Evolutionary conservation across 116 monocot species (phyloP).

Genomic region (Posidonia oceanica): DNA sequence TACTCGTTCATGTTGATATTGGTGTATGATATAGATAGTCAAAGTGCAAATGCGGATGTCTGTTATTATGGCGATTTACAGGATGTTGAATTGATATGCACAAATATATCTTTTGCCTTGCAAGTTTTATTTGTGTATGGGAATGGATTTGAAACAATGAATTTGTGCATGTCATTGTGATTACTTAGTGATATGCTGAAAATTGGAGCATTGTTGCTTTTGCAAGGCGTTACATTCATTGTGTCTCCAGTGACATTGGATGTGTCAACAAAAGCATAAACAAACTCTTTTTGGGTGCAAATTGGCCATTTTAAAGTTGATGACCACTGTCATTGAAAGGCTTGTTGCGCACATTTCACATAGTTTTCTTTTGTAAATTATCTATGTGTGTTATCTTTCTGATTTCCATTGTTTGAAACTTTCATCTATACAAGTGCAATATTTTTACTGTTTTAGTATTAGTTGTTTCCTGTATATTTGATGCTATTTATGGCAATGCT

Average conservation of each 20-base stretch:
- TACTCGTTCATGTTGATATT: not conserved
- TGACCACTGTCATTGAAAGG: not conserved
- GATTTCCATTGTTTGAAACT: not conserved
- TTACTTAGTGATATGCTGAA: not conserved
- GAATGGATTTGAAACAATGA: no score
- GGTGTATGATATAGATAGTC: no score
- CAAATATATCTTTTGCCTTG: no score
- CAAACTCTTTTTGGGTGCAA: not conserved
- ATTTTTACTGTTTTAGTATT: no score
- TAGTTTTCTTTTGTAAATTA: not conserved
- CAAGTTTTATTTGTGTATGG: no score
- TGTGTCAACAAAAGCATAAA: conserved; percentile 17
- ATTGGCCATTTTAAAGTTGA: not conserved
- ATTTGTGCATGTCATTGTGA: not conserved
- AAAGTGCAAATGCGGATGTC: no score
- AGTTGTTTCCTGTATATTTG: no score
- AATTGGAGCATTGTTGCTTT: conserved; percentile 6
- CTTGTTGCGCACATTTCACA: not conserved
- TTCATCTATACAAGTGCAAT: no score
- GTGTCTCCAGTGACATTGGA: not conserved
- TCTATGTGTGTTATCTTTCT: not conserved
- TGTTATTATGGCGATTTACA: no score
- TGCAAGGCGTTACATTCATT: conserved; percentile 15
- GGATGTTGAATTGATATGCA: no score
- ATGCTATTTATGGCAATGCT: no score